A percentile compares a stretch with the other conserved stretches of the same genome.
phyloP scores from a whole-genome alignment of 257 asterid species.

The Ilex aquifolium region DNA sequence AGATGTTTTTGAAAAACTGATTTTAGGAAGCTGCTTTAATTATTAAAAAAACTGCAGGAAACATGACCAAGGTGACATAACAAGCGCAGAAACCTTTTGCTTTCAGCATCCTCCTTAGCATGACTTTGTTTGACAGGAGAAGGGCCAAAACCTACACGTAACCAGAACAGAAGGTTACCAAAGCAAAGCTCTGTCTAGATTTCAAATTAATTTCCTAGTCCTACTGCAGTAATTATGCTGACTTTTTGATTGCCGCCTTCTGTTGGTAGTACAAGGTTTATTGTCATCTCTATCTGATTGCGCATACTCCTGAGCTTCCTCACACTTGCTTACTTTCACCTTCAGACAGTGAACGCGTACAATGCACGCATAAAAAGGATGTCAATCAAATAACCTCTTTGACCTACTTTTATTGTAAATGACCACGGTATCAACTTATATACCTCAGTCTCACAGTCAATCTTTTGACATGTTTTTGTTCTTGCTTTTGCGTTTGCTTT shows the following conservation, averaged over 20 bases:
- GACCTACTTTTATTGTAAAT: not conserved
- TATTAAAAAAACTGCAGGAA: not conserved
- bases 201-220: not conserved
- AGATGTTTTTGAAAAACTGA: not conserved
- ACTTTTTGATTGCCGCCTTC: constrained; percentile 34
- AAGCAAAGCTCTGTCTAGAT: not conserved
- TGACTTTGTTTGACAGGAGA: constrained; percentile 20
- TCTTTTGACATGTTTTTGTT: constrained; percentile 14
- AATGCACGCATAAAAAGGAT: constrained; percentile 1
- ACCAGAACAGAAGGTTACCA: constrained; percentile 6
- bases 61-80: not conserved
- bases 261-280: constrained; percentile 22
- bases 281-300: constrained; percentile 24
- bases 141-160: constrained; percentile 30
- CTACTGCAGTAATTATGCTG: constrained; percentile 17
- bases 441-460: constrained; percentile 37
- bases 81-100: constrained; percentile 37
- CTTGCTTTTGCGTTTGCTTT: constrained; percentile 26
- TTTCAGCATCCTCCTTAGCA: constrained; percentile 28
- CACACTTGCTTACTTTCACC: constrained; percentile 23
- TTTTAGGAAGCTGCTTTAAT: not conserved
- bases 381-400: constrained; percentile 2
- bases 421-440: constrained; percentile 1
- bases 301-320: constrained; percentile 17
- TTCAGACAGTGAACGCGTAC: constrained; percentile 14